phyloP scores from a whole-genome alignment of 2,329 filamentous ascomycete species.

The Phialophora macrospora region DNA sequence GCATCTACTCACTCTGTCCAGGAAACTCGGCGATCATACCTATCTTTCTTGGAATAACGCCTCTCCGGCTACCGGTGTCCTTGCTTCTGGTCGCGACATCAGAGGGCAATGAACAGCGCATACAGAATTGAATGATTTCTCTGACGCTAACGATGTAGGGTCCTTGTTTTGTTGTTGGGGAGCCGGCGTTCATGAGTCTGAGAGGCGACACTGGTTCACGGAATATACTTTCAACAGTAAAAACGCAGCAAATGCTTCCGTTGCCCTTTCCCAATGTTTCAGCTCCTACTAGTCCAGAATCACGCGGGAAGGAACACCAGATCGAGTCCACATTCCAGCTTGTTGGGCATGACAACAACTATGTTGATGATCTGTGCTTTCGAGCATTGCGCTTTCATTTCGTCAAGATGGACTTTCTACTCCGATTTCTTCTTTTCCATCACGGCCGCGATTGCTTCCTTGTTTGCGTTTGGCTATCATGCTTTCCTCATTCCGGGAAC shows the following conservation, averaged over 20 bases:
- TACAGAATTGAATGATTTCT: slow-evolving; percentile 30
- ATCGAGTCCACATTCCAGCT: slow-evolving; percentile 10
- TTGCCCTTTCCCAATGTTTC: neutral
- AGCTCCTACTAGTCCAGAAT: neutral
- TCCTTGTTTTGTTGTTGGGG: slow-evolving; percentile 12
- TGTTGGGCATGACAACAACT: neutral
- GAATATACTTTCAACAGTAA: neutral
- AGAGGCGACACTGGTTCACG: slow-evolving; percentile 1
- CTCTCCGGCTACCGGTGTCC: slow-evolving; percentile 57
- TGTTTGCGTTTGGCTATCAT: neutral
- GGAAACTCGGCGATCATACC: slow-evolving; percentile 96
- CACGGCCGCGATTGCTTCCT: neutral
- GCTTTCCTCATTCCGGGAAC: neutral
- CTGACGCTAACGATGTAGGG: slow-evolving; percentile 27
- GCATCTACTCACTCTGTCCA: slow-evolving; percentile 45
- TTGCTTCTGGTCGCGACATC: slow-evolving; percentile 62
- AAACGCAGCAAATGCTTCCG: slow-evolving; percentile 1
- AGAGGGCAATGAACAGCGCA: slow-evolving; percentile 36
- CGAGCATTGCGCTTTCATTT: slow-evolving; percentile 3
- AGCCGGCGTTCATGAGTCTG: slow-evolving; percentile 30
- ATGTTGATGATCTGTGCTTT: slow-evolving; percentile 18
- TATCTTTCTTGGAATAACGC: slow-evolving; percentile 95
- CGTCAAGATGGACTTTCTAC: neutral
- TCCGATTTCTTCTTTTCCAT: neutral
- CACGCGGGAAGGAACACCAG: neutral